Conservation (phyloP, 2,329 filamentous ascomycete genomes). For the Paramyrothecium roridum region DNA sequence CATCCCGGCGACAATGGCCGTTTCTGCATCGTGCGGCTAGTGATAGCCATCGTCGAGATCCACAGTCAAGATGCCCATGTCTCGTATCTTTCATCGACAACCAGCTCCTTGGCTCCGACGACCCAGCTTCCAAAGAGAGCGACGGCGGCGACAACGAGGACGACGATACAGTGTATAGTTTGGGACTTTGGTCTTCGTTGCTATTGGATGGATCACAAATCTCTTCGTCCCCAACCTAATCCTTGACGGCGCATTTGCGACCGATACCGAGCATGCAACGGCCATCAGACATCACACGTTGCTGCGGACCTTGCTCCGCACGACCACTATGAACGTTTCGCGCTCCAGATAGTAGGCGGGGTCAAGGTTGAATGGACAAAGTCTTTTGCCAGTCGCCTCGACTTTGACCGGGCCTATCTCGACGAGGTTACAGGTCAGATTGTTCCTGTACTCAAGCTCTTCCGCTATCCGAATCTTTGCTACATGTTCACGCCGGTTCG, state of each 20-base stretch:
- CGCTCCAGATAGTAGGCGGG: not conserved
- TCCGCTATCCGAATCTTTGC: not conserved
- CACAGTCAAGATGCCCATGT: not conserved
- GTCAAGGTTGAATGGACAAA: not conserved
- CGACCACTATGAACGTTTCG: not conserved
- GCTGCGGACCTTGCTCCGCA: not conserved
- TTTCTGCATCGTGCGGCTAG: not conserved
- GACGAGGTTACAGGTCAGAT: not conserved
- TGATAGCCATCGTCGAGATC: not conserved
- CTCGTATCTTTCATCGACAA: not conserved
- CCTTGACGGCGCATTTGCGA: not conserved
- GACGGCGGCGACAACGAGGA: not conserved
- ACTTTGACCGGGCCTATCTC: not conserved
- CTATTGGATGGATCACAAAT: not conserved
- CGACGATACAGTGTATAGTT: not conserved
- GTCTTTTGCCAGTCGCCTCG: not conserved
- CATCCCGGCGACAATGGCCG: not conserved
- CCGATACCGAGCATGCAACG: not conserved
- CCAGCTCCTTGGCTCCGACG: not conserved
- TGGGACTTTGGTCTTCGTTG: not conserved
- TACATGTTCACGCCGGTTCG: not conserved
- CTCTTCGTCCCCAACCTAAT: not conserved
- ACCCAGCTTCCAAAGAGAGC: not conserved
- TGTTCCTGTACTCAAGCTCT: not conserved
- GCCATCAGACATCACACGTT: not conserved